Conservation (phyloP, 441 rosid species). For the Isatis lusitanica region DNA sequence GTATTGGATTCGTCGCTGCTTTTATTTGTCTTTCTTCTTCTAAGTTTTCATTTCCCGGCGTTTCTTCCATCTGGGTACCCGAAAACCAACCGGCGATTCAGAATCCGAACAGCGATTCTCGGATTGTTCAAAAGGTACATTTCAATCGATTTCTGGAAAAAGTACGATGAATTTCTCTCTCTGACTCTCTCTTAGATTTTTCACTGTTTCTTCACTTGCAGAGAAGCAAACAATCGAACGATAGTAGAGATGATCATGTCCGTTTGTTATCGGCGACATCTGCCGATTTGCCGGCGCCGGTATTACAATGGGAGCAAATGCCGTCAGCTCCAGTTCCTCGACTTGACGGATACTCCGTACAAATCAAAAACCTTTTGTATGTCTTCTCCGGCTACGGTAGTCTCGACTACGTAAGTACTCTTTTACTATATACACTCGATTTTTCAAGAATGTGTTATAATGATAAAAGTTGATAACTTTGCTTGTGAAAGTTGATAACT, state of each 20-base stretch:
- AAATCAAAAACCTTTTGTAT: slow-evolving; percentile 64
- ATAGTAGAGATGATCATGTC: slow-evolving; percentile 20
- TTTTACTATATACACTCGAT: neutral
- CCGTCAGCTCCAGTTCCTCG: slow-evolving; percentile 82
- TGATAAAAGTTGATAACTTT: neutral
- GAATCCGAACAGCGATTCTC: slow-evolving; percentile 23
- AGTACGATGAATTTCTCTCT: neutral
- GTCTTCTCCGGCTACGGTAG: slow-evolving; percentile 75
- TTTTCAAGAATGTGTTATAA: neutral
- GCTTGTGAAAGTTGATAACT: neutral
- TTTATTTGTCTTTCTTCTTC: slow-evolving; percentile 56
- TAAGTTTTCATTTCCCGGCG: slow-evolving; percentile 22
- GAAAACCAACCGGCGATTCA: slow-evolving; percentile 31
- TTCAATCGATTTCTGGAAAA: neutral
- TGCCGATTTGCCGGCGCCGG: slow-evolving; percentile 78
- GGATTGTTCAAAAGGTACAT: slow-evolving; percentile 34
- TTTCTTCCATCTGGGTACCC: slow-evolving; percentile 47
- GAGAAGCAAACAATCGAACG: slow-evolving; percentile 34
- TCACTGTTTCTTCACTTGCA: slow-evolving; percentile 13
- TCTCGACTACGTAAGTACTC: slow-evolving; percentile 54
- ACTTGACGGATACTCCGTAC: slow-evolving; percentile 72
- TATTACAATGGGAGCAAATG: slow-evolving; percentile 75
- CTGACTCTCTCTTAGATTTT: neutral
- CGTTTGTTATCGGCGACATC: slow-evolving; percentile 59
- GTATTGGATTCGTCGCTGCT: slow-evolving; percentile 42